These are phyloP conservation scores for Elongisporangium undulatum DNA, from an alignment of 352 stramenopile genomes.

Conservation along the genomic window DNA sequence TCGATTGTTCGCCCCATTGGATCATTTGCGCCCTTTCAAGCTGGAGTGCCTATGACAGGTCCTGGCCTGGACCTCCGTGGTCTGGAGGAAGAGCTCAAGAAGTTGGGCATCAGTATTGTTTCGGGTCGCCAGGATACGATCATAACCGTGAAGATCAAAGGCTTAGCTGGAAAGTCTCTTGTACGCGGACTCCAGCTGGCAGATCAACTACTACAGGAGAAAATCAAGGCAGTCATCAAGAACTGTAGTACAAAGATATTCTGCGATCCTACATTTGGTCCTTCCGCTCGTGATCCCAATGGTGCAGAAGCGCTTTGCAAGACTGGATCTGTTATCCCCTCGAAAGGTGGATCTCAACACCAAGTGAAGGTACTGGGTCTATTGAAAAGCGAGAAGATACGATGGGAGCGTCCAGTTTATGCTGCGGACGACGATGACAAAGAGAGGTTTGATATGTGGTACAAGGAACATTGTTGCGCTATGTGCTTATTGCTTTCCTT, in stretches of 20 bases:
- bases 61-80: conserved; percentile 33
- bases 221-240: conserved; percentile 67
- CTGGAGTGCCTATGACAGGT: conserved; percentile 1
- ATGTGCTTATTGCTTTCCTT: conserved; percentile 3
- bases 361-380: conserved; percentile 69
- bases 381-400: conserved; percentile 69
- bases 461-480: background rate
- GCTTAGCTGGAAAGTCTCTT: conserved; percentile 52
- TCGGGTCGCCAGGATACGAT: conserved; percentile 73
- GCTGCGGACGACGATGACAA: conserved; percentile 20
- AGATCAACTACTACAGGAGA: conserved; percentile 70
- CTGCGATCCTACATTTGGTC: conserved; percentile 80
- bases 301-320: conserved; percentile 72
- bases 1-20: background rate
- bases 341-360: conserved; percentile 70
- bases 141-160: conserved; percentile 74
- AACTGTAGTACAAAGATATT: conserved; percentile 54
- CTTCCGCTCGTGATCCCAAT: conserved; percentile 38
- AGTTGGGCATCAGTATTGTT: conserved; percentile 67
- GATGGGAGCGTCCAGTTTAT: conserved; percentile 76
- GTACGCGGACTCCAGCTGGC: conserved; percentile 48
- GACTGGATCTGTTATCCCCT: conserved; percentile 32
- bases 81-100: conserved; percentile 80
- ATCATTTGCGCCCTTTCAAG: conserved; percentile 14
- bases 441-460: conserved; percentile 11